phyloP scores from a whole-genome alignment of 2,329 filamentous ascomycete species.

The Diaporthe vaccinii region DNA sequence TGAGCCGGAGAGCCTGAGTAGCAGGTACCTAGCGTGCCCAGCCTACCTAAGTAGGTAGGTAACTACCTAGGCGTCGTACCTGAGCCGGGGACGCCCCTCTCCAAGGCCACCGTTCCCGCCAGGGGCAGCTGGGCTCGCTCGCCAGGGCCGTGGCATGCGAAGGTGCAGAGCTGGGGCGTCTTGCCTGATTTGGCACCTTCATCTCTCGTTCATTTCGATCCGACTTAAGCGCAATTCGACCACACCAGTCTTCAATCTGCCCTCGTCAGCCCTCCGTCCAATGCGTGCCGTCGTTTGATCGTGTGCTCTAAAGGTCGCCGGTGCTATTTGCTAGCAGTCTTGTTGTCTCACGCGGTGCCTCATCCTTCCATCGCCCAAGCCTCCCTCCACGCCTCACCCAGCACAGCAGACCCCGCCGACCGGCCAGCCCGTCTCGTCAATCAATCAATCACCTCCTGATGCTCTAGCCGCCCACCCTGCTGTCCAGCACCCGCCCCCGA shows the following conservation, averaged over 20 bases:
- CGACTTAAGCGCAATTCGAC: slow-evolving; percentile 24
- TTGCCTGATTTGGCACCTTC: slow-evolving; percentile 27
- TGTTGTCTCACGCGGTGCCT: background rate
- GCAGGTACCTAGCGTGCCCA: background rate
- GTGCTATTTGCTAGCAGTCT: background rate
- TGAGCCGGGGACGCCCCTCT: slow-evolving; percentile 8
- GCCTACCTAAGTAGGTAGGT: background rate
- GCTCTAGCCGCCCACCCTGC: slow-evolving; percentile 29
- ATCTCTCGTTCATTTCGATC: slow-evolving; percentile 34
- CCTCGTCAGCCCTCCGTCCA: background rate
- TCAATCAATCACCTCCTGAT: slow-evolving; percentile 23
- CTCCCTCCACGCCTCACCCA: background rate
- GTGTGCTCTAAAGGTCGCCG: background rate
- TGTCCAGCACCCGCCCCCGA: slow-evolving; percentile 15
- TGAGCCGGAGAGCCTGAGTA: background rate
- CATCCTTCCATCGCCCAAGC: background rate
- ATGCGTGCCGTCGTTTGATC: slow-evolving; percentile 20
- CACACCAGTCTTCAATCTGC: slow-evolving; percentile 25
- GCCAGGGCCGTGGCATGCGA: slow-evolving; percentile 5
- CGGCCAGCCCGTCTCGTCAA: slow-evolving; percentile 3
- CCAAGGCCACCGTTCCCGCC: background rate
- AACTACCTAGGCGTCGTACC: background rate
- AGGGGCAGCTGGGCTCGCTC: slow-evolving; percentile 5
- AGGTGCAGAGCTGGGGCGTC: slow-evolving; percentile 15
- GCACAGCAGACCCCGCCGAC: background rate